Percentiles rank a stretch among this genome's conserved stretches.
Evolutionary conservation across 352 stramenopile species (phyloP).

Genomic region (Pythium monospermum): DNA sequence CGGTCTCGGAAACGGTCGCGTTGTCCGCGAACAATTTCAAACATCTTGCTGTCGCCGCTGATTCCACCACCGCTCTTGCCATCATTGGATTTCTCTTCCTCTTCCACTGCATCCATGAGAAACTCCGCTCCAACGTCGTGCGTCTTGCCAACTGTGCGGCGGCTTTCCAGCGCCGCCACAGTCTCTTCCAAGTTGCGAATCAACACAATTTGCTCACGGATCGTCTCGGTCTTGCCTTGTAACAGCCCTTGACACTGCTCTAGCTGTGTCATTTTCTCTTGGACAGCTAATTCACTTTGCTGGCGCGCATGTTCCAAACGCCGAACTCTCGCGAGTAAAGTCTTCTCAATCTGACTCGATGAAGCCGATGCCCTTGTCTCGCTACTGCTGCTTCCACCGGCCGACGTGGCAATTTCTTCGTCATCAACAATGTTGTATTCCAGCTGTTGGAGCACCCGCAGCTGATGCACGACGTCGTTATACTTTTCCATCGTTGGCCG

Average conservation of each 20-base stretch:
- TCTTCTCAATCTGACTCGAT: conserved; percentile 46
- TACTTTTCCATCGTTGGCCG: conserved; percentile 84
- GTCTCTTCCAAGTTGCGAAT: conserved; percentile 63
- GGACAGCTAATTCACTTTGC: conserved; percentile 47
- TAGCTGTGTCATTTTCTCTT: conserved; percentile 31
- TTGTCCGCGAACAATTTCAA: conserved; percentile 78
- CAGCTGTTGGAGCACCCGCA: conserved; percentile 91
- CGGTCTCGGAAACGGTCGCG: conserved; percentile 79
- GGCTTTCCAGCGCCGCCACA: conserved; percentile 53
- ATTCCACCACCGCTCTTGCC: not conserved
- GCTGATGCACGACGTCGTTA: conserved; percentile 84
- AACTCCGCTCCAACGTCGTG: conserved; percentile 57
- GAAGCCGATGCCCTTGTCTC: conserved; percentile 13
- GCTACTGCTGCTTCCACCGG: conserved; percentile 23
- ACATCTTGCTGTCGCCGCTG: conserved; percentile 60
- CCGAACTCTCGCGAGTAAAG: conserved; percentile 58
- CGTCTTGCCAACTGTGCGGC: conserved; percentile 6
- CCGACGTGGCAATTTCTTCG: conserved; percentile 22
- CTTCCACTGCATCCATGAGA: conserved; percentile 66
- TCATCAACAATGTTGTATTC: conserved; percentile 86
- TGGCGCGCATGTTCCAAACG: conserved; percentile 66
- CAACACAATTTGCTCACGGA: conserved; percentile 46
- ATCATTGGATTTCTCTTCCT: too few species aligned
- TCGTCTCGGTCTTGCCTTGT: conserved; percentile 27
- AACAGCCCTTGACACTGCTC: conserved; percentile 29